A percentile compares a stretch with the other conserved stretches of the same genome.
phyloP scores from a whole-genome alignment of 257 asterid genomes.

The Ilex asprella region DNA sequence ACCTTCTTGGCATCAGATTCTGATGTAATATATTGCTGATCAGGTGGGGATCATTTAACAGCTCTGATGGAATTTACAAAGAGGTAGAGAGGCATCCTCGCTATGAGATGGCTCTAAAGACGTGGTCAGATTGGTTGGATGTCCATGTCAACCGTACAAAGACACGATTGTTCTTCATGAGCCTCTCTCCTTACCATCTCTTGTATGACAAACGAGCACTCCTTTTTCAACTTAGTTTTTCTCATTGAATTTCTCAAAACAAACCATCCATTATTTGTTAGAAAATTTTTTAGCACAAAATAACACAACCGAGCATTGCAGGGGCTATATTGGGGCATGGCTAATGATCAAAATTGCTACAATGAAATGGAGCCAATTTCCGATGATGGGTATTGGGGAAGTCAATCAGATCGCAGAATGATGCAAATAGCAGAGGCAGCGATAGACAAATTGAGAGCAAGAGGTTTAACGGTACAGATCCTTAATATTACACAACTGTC shows the following conservation, averaged over 20 bases:
- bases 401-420: not conserved
- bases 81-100: conserved; percentile 65
- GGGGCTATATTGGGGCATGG: not conserved
- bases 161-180: conserved; percentile 61
- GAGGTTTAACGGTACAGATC: not conserved
- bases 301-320: not conserved
- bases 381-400: not conserved
- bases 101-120: conserved; percentile 74
- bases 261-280: no score
- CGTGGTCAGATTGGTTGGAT: conserved; percentile 93
- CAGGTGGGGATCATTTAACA: conserved; percentile 79
- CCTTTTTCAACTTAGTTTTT: not conserved
- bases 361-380: not conserved
- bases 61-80: conserved; percentile 57
- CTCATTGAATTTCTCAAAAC: no score
- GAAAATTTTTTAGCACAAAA: no score
- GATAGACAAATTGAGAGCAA: not conserved
- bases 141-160: conserved; percentile 65
- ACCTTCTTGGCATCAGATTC: not conserved
- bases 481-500: not conserved
- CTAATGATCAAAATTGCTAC: not conserved
- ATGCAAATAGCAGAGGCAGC: not conserved
- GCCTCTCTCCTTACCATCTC: conserved; percentile 84
- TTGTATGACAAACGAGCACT: conserved; percentile 26
- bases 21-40: not conserved